phyloP scores from a whole-genome alignment of 768 basidiomycete genomes.

The Mycena pura region DNA sequence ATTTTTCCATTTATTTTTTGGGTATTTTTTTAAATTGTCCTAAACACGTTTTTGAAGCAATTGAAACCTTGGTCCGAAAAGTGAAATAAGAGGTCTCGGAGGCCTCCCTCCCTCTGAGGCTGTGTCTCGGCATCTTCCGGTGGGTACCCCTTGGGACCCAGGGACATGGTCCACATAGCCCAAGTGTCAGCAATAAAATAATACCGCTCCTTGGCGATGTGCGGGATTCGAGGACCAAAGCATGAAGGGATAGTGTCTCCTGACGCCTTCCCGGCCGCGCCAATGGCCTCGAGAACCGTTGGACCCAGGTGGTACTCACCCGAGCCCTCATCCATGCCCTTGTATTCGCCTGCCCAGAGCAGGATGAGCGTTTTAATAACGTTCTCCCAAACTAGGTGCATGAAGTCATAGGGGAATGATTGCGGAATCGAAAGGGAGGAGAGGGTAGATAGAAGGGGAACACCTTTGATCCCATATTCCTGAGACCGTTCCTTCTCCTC shows the following conservation, averaged over 20 bases:
- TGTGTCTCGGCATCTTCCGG: no score
- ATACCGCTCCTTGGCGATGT: slow-evolving; percentile 28
- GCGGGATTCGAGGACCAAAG: slow-evolving; percentile 34
- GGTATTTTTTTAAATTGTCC: no score
- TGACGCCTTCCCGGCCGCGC: not conserved
- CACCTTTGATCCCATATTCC: not conserved
- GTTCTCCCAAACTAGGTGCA: slow-evolving; percentile 7
- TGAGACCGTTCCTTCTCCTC: no score
- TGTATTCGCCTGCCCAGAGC: not conserved
- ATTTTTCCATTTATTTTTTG: no score
- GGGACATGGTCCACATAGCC: slow-evolving; percentile 35
- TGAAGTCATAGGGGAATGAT: not conserved
- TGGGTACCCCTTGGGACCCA: no score
- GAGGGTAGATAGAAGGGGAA: not conserved
- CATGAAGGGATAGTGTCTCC: slow-evolving; percentile 33
- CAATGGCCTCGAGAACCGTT: not conserved
- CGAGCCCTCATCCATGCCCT: not conserved
- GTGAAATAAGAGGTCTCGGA: no score
- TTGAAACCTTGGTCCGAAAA: no score
- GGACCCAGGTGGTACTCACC: not conserved
- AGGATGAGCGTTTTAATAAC: not conserved
- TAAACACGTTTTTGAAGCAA: no score
- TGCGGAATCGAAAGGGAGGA: not conserved
- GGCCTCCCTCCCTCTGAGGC: no score
- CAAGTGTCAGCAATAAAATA: slow-evolving; percentile 36